Base-by-base conservation (phyloP, 1,139 yeast species). In the Hanseniaspora gamundiae region DNA sequence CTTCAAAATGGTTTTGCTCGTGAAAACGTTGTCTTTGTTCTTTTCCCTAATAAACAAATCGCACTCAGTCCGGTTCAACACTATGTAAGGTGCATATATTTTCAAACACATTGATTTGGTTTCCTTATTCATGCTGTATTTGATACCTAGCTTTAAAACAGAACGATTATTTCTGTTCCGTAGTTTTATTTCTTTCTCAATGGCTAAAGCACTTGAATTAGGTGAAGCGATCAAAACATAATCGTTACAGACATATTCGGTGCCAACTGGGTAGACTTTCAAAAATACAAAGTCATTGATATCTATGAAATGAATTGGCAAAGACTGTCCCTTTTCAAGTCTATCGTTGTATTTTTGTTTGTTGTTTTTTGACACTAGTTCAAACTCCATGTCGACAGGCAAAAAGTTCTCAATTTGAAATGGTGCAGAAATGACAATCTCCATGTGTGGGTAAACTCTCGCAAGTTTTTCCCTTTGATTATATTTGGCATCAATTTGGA, bases 371-470 rank as follows among this genome's bases (percentile, higher is more conserved):
- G 86, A 94, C 58, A 82, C 85, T 19, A 93, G 69, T 45, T 85
- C 68, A 61, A 82, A 87, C 20, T 74, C 69, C 43, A 88, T 65
- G 52, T 86, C 95, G 57, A 74, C 84, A 0, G 99, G 98, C 42
- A 93, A 62, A 46, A 86, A 66, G 53, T 93, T 93, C 53, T 83
- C 88, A 49, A 93, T 70, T 52, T 84, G 86, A 35, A 93, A 65
- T 0, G 98, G 97, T 0, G 98, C 88, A 0, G 94, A 79, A 20
- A 93, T 66, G 2, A 80, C 73, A 35, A 91, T 64, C 10, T 70
- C 74, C 85, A 91, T 73, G 55, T 85, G 94, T 0, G 98, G 98
- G 54, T 86, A 93, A 0, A 83, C 73, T 49, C 71, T 70, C 0
- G 85, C 74, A 36, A 87, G 66, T 0, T 87, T 91, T 49, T 83